Base-by-base conservation (phyloP, 2,329 filamentous ascomycete genomes). In the Claviceps africana region DNA sequence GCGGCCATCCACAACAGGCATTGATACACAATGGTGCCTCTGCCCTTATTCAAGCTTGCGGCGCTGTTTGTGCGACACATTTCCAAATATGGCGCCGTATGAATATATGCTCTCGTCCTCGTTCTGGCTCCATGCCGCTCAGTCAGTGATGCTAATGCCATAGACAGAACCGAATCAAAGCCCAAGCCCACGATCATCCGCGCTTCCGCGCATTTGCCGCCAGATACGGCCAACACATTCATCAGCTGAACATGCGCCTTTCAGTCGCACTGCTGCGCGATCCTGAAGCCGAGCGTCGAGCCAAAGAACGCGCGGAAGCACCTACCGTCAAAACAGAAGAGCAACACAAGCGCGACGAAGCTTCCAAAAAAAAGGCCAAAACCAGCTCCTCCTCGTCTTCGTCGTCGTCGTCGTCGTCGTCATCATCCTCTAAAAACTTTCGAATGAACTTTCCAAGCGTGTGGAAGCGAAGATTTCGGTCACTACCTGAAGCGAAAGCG, bases 71-170 rank as follows among this genome's bases (percentile, higher is more conserved):
- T 84, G 61, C 75, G 79, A 58, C 81, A 84, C 62, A 67, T 84
- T 51, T 84, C 81, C 52, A 84, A 84, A 67, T 84, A 84, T 72
- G 81, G 81, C 62, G 81, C 81, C 52, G 81, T 84, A 76, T 59
- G 79, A 68, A 10, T 53, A 19, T 7, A 9, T 52, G 19, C 8
- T 17, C n/a, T 17, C 9, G 35, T 9, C 30, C 39, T 28, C 1
- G 22, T 28, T 22, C 22, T 7, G 25, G 42, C 21, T 9, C 10
- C 42, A 21, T 30, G 7, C 19, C 22, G 4, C 17, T 28, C n/a
- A 6, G 43, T 15, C 21, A 35, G 17, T 4, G 48, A 37, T 40
- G 50, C 59, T 63, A 50, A 63, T n/a, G 31, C 51, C 42, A 30
- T 35, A 3, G 9, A 22, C 56, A 84, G 81, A 84, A 83, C 63